These are phyloP conservation scores for Vinca minor DNA, from an alignment of 257 asterid species.

Conservation along the genomic window DNA sequence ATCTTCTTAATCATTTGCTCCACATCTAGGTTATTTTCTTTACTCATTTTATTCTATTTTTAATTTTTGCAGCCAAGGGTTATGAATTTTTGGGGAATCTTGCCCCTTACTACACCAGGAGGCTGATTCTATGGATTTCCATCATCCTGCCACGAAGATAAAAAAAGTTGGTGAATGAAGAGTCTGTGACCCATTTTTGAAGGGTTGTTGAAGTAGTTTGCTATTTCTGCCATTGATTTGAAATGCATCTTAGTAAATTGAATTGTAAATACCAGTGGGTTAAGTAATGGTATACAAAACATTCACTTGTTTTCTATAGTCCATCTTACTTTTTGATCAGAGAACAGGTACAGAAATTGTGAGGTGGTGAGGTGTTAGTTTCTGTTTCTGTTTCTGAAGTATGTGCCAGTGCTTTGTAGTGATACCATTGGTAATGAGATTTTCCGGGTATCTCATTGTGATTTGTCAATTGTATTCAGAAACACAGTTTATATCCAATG, in stretches of 20 bases:
- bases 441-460: neutral
- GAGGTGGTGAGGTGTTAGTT: neutral
- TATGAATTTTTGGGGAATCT: too few relatives aligned
- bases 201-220: too few relatives aligned
- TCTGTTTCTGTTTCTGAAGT: neutral
- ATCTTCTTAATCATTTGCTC: too few relatives aligned
- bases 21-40: too few relatives aligned
- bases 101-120: too few relatives aligned
- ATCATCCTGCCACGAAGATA: too few relatives aligned
- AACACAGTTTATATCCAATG: neutral
- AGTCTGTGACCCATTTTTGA: too few relatives aligned
- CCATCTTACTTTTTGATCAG: neutral
- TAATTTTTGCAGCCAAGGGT: too few relatives aligned
- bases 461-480: neutral
- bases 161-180: conserved; percentile 2
- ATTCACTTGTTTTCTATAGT: neutral
- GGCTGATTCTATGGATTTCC: too few relatives aligned
- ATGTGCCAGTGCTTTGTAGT: neutral
- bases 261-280: neutral
- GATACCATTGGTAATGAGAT: neutral
- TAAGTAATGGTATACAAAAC: too few relatives aligned
- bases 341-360: neutral
- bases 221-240: too few relatives aligned
- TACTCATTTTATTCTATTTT: too few relatives aligned
- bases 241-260: neutral